These are phyloP conservation scores for Bathelium albidoporum DNA, from an alignment of 495 filamentous ascomycete species.

Conservation along the genomic window DNA sequence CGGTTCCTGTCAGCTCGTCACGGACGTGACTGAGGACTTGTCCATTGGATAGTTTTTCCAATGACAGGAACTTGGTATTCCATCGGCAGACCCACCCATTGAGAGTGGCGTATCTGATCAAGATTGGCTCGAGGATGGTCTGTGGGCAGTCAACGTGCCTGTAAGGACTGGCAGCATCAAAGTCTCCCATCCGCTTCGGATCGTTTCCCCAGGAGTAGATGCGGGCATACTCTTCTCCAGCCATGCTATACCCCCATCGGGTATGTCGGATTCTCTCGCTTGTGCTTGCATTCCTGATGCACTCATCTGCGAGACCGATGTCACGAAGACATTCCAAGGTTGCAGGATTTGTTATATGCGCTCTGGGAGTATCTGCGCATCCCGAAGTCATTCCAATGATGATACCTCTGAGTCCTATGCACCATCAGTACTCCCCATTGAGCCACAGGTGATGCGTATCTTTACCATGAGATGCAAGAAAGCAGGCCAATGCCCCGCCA, in stretches of 20 bases:
- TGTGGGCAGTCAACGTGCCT: constrained; percentile 37
- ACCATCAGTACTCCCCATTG: background rate
- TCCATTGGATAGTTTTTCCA: constrained; percentile 22
- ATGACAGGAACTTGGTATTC: constrained; percentile 30
- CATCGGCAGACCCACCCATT: constrained; percentile 35
- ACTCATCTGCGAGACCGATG: constrained; percentile 43
- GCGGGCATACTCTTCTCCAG: constrained; percentile 44
- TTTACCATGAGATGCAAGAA: constrained; percentile 41
- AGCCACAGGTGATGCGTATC: too few species aligned
- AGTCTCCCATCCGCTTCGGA: constrained; percentile 40
- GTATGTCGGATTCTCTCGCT: constrained; percentile 39
- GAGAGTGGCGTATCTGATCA: constrained; percentile 31
- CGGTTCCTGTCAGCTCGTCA: constrained; percentile 32
- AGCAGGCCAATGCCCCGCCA: constrained; percentile 44
- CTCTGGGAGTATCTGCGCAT: constrained; percentile 43
- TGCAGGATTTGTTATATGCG: constrained; percentile 52
- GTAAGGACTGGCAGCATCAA: constrained; percentile 38
- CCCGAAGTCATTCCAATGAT: constrained; percentile 38
- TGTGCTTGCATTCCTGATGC: constrained; percentile 29
- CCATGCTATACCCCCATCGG: constrained; percentile 44
- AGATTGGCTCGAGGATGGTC: constrained; percentile 36
- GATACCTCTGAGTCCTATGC: constrained; percentile 37
- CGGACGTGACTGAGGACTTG: constrained; percentile 30
- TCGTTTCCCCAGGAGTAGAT: constrained; percentile 45
- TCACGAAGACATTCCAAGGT: constrained; percentile 49